These are phyloP conservation scores for Lonicera japonica DNA, from an alignment of 129 eudicot species.

Conservation along the genomic window DNA sequence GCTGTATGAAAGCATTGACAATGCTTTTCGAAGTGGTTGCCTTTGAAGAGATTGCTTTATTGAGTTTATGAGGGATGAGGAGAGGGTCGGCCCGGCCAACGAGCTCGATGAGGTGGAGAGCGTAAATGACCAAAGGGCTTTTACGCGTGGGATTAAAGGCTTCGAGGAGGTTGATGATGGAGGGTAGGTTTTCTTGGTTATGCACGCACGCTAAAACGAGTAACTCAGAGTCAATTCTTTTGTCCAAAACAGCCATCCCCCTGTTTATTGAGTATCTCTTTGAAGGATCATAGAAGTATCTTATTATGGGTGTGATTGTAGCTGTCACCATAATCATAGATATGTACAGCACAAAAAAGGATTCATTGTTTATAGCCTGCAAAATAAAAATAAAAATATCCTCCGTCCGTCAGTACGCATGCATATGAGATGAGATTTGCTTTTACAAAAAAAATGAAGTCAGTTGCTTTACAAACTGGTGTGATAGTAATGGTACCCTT, in stretches of 20 bases:
- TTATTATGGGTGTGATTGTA: constrained; percentile 1
- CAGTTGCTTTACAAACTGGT: too few species aligned
- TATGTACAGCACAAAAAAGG: not conserved
- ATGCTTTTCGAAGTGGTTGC: not conserved
- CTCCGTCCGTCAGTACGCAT: too few species aligned
- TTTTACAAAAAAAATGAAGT: too few species aligned
- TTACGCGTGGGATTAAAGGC: not conserved
- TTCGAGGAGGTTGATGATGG: constrained; percentile 1
- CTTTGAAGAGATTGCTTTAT: not conserved
- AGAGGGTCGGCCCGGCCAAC: not conserved
- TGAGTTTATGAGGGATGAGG: not conserved
- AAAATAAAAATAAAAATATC: too few species aligned
- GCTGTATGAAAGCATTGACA: not conserved
- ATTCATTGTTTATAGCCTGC: constrained; percentile 2
- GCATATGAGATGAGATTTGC: too few species aligned
- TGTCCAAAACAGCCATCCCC: constrained; percentile 1
- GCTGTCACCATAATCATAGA: not conserved
- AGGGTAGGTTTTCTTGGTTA: constrained; percentile 2
- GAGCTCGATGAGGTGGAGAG: not conserved
- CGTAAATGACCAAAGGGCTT: not conserved
- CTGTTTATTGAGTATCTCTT: constrained; percentile 4
- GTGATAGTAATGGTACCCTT: not conserved
- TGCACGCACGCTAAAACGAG: too few species aligned
- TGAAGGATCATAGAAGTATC: constrained; percentile 5
- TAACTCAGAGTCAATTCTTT: not conserved